Conservation (phyloP, 2,329 filamentous ascomycete species). For the Colletotrichum higginsianum region DNA sequence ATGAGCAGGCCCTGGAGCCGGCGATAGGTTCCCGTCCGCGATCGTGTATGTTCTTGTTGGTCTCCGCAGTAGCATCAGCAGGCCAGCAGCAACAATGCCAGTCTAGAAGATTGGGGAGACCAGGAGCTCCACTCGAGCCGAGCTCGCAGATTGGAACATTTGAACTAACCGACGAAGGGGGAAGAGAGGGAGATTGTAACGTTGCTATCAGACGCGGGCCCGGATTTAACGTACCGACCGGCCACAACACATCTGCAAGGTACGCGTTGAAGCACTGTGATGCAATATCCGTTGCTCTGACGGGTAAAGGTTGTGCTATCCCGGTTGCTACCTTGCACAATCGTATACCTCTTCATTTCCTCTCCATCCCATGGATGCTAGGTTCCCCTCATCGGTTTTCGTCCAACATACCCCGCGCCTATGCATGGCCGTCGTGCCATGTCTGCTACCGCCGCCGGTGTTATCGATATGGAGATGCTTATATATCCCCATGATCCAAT, state of each 20-base stretch:
- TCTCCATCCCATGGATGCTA: neutral
- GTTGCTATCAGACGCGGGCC: slow-evolving; percentile 2
- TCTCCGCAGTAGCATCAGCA: neutral
- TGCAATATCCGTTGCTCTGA: neutral
- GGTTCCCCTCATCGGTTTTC: slow-evolving; percentile 2
- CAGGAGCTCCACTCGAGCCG: neutral
- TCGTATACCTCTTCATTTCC: slow-evolving; percentile 3
- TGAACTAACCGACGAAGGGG: neutral
- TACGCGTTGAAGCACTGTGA: neutral
- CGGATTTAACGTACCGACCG: neutral
- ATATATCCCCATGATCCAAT: neutral
- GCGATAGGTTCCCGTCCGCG: neutral
- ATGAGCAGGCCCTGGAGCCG: neutral
- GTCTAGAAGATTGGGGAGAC: neutral
- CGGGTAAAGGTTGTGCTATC: neutral
- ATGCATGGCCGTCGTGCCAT: neutral
- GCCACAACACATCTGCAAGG: neutral
- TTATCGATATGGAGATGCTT: neutral
- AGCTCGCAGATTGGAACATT: neutral
- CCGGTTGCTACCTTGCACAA: slow-evolving; percentile 18
- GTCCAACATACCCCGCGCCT: neutral
- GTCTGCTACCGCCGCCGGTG: too few species aligned
- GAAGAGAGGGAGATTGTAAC: slow-evolving; percentile 14
- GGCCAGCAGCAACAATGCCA: neutral
- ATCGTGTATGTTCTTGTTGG: neutral